Conservation (phyloP, 257 asterid species). For the Solanum pinnatisectum region DNA sequence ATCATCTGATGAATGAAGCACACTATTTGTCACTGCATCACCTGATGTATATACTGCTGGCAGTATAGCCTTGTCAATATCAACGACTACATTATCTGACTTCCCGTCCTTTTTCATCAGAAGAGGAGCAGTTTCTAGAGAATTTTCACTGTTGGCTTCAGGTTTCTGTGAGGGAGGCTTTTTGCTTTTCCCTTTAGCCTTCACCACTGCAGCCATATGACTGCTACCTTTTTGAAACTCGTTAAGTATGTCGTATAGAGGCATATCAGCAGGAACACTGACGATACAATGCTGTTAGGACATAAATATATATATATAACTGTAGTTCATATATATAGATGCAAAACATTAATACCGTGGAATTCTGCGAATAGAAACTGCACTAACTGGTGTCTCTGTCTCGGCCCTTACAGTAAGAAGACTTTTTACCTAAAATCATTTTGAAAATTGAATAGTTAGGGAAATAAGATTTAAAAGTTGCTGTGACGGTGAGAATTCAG, state of each 20-base stretch:
- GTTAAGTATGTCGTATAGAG: constrained; percentile 77
- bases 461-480: neutral
- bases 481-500: neutral
- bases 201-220: constrained; percentile 94
- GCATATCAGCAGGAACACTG: constrained; percentile 94
- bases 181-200: constrained; percentile 34
- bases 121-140: constrained; percentile 38
- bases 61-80: constrained; percentile 39
- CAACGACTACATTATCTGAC: constrained; percentile 36
- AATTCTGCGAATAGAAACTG: constrained; percentile 81
- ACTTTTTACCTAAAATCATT: constrained; percentile 62
- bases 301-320: neutral
- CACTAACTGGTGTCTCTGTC: constrained; percentile 83
- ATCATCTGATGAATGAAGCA: constrained; percentile 37
- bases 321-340: neutral
- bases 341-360: constrained; percentile 45
- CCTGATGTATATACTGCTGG: constrained; percentile 17
- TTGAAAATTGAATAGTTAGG: neutral
- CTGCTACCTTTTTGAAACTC: constrained; percentile 88
- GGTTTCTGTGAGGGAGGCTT: constrained; percentile 18
- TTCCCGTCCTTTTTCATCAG: constrained; percentile 28
- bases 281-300: neutral
- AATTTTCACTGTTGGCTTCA: constrained; percentile 1
- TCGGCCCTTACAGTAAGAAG: constrained; percentile 82
- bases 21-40: constrained; percentile 25